Evolutionary conservation across 768 basidiomycete genomes (phyloP).

Genomic region (Calocybe indica): DNA sequence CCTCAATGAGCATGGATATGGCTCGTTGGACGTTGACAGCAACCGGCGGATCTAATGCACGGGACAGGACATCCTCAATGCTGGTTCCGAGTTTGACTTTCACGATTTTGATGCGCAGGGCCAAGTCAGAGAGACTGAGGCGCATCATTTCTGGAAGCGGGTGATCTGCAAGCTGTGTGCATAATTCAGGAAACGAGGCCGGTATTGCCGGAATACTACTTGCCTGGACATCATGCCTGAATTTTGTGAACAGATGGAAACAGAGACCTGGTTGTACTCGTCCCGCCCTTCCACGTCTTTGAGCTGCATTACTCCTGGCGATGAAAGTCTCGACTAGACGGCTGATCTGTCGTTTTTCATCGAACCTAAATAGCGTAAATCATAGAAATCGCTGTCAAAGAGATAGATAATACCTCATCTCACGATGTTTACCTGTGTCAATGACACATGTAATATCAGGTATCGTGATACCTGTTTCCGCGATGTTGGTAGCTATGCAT

Average conservation of each 20-base stretch:
- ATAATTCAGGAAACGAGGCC: conserved; percentile 1
- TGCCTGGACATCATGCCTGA: conserved; percentile 76
- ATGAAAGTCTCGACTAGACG: conserved; percentile 89
- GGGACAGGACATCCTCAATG: conserved; percentile 86
- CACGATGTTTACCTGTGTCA: conserved; percentile 88
- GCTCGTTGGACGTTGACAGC: conserved; percentile 86
- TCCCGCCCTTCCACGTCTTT: conserved; percentile 86
- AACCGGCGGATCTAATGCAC: conserved; percentile 85
- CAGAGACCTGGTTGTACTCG: conserved; percentile 86
- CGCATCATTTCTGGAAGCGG: conserved; percentile 96
- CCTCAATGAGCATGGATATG: conserved; percentile 87
- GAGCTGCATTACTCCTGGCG: conserved; percentile 86
- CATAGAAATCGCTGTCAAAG: neutral
- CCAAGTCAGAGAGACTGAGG: conserved; percentile 86
- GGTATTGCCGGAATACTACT: conserved; percentile 6
- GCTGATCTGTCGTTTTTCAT: conserved; percentile 95
- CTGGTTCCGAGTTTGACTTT: conserved; percentile 78
- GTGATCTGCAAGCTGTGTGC: conserved; percentile 71
- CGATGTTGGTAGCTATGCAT: conserved; percentile 76
- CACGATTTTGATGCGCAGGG: conserved; percentile 90
- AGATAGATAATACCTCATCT: conserved; percentile 62
- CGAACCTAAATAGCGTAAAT: conserved; percentile 50
- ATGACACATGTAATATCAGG: conserved; percentile 97
- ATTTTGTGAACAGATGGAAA: conserved; percentile 93
- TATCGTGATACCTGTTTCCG: conserved; percentile 97